phyloP scores from a whole-genome alignment of 1,139 yeast genomes.

The Saccharomycopsis hybrid region DNA sequence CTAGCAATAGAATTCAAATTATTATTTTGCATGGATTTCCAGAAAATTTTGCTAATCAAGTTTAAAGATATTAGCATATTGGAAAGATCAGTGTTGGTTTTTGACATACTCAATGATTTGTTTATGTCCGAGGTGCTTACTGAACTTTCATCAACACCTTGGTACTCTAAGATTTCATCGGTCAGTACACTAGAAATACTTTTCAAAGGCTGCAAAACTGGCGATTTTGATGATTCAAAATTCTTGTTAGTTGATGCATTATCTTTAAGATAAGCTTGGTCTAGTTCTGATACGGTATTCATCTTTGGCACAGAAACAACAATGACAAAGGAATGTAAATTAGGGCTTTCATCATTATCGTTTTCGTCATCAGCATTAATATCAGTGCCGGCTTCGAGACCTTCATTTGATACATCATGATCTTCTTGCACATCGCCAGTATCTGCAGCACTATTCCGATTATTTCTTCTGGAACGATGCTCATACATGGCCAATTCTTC shows the following conservation, averaged over 20 bases:
- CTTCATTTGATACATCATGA: neutral
- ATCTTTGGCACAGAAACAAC: constrained; percentile 15
- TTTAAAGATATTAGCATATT: constrained; percentile 9
- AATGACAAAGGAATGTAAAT: constrained; percentile 19
- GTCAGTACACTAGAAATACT: neutral
- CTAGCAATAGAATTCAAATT: neutral
- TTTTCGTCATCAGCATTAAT: neutral
- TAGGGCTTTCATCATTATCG: constrained; percentile 1
- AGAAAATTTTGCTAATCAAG: constrained; percentile 14
- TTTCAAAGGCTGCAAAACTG: neutral
- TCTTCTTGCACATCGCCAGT: neutral
- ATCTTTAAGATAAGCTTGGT: neutral
- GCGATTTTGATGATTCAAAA: neutral
- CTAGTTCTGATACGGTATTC: neutral
- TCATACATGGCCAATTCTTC: constrained; percentile 9
- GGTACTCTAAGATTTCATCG: neutral
- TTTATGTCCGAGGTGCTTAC: neutral
- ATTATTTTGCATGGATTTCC: constrained; percentile 11
- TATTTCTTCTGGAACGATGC: neutral
- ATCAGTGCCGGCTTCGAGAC: neutral
- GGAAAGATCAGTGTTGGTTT: constrained; percentile 15
- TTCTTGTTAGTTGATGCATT: neutral
- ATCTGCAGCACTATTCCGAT: neutral
- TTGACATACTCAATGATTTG: neutral
- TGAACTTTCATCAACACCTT: neutral